phyloP scores from a whole-genome alignment of 306 rosid species.

The Medicago lupulina region DNA sequence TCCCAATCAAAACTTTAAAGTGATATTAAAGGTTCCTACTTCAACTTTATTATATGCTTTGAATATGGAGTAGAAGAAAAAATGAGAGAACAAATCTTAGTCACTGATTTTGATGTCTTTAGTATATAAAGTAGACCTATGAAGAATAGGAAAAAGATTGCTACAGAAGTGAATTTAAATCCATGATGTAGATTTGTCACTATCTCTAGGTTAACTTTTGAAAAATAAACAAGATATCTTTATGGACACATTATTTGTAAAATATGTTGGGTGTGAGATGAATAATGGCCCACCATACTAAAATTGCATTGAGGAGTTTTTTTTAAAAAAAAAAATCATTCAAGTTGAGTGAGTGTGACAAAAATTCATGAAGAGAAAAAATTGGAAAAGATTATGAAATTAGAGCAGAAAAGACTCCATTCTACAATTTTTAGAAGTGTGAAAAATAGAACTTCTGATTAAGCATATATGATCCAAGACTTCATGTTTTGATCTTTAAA shows the following conservation, averaged over 20 bases:
- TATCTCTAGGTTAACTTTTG: slow-evolving; percentile 28
- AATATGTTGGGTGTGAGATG: slow-evolving; percentile 40
- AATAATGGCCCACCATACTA: slow-evolving; percentile 43
- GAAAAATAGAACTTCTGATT: slow-evolving; percentile 3
- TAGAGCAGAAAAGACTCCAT: slow-evolving; percentile 1
- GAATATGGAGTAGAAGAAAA: slow-evolving; percentile 14
- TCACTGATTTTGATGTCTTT: slow-evolving; percentile 28
- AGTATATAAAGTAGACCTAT: slow-evolving; percentile 40
- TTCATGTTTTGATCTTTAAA: slow-evolving; percentile 35
- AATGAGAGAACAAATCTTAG: slow-evolving; percentile 26
- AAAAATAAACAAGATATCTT: slow-evolving; percentile 39
- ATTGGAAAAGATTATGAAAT: not conserved
- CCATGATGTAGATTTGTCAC: slow-evolving; percentile 43
- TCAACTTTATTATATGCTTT: slow-evolving; percentile 44
- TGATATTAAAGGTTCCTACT: slow-evolving; percentile 36
- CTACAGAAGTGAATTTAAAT: slow-evolving; percentile 29
- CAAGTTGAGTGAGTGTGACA: slow-evolving; percentile 1
- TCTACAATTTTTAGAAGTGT: slow-evolving; percentile 11
- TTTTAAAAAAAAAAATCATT: not conserved
- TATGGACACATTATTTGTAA: slow-evolving; percentile 38
- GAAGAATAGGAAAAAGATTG: slow-evolving; percentile 36
- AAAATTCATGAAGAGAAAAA: slow-evolving; percentile 4
- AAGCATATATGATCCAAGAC: slow-evolving; percentile 1
- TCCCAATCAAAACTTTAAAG: slow-evolving; percentile 40
- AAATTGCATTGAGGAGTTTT: not conserved